Evolutionary conservation across 108 stramenopile species (phyloP).

Genomic region (Skeletonema costatum): DNA sequence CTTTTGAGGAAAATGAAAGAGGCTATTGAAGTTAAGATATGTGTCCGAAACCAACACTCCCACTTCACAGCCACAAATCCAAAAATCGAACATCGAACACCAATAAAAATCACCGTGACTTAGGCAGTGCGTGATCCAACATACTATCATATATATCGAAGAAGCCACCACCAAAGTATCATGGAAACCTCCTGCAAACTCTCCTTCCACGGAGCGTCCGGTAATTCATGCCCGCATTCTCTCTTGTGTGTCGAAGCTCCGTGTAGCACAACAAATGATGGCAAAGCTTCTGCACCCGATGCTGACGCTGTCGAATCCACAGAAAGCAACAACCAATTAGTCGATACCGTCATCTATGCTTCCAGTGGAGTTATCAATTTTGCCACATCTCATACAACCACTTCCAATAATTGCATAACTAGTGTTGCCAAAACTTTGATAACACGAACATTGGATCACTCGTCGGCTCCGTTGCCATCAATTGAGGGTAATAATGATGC

Average conservation of each 20-base stretch:
- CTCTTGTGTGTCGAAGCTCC: conserved; percentile 54
- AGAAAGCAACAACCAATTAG: neutral
- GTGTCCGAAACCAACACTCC: too few species aligned
- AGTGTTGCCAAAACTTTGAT: conserved; percentile 25
- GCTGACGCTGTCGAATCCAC: neutral
- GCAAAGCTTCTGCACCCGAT: neutral
- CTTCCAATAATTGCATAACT: neutral
- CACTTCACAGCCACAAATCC: too few species aligned
- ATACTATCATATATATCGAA: too few species aligned
- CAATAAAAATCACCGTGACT: too few species aligned
- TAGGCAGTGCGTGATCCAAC: too few species aligned
- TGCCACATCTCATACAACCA: conserved; percentile 8
- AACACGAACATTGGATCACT: conserved; percentile 17
- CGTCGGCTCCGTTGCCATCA: neutral
- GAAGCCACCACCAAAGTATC: neutral
- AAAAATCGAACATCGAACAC: too few species aligned
- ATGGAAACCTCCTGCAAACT: conserved; percentile 34
- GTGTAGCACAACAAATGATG: neutral
- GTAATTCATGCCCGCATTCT: conserved; percentile 65
- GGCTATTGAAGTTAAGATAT: too few species aligned
- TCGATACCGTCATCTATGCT: conserved; percentile 23
- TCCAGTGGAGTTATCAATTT: conserved; percentile 30
- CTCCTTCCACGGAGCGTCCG: conserved; percentile 78
- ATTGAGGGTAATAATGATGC: neutral
- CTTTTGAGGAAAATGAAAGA: too few species aligned